Evolutionary conservation across 805 yeast species (phyloP).

Genomic region (Metschnikowia borealis): DNA sequence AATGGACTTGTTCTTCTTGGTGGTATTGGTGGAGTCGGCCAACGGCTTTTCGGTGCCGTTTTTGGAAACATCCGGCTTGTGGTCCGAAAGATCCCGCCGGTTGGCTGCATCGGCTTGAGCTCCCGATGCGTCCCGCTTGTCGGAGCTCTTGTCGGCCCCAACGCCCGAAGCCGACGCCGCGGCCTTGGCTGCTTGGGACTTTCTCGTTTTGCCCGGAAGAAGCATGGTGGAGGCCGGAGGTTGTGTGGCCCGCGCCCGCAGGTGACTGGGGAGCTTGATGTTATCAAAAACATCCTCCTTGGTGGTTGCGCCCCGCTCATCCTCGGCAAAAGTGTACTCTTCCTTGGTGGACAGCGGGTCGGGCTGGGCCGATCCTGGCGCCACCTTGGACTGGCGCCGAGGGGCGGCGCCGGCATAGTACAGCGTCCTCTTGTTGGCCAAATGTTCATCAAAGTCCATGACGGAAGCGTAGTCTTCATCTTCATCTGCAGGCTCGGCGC

Average conservation of each 20-base stretch:
- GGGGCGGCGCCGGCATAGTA: slow-evolving; percentile 32
- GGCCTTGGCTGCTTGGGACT: background rate
- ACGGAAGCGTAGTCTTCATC: slow-evolving; percentile 37
- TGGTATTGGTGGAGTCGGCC: slow-evolving; percentile 26
- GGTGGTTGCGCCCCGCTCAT: background rate
- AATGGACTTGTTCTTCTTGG: slow-evolving; percentile 34
- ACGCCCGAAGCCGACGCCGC: background rate
- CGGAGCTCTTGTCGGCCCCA: background rate
- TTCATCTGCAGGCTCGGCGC: slow-evolving; percentile 22
- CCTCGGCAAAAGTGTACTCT: slow-evolving; percentile 15
- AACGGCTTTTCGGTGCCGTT: slow-evolving; percentile 22
- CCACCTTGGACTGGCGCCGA: slow-evolving; percentile 15
- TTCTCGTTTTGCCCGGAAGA: slow-evolving; percentile 22
- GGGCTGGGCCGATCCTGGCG: background rate
- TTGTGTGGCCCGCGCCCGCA: slow-evolving; percentile 14
- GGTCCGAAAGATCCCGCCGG: background rate
- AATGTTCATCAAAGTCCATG: slow-evolving; percentile 38
- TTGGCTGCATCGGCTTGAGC: too few species aligned
- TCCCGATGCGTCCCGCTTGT: background rate
- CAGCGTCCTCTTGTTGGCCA: slow-evolving; percentile 36
- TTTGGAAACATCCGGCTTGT: slow-evolving; percentile 10
- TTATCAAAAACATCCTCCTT: slow-evolving; percentile 37
- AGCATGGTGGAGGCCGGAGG: slow-evolving; percentile 37
- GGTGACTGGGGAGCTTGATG: slow-evolving; percentile 40
- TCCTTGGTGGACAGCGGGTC: slow-evolving; percentile 3